phyloP scores from a whole-genome alignment of 441 rosid species.

The Populus hybrid region DNA sequence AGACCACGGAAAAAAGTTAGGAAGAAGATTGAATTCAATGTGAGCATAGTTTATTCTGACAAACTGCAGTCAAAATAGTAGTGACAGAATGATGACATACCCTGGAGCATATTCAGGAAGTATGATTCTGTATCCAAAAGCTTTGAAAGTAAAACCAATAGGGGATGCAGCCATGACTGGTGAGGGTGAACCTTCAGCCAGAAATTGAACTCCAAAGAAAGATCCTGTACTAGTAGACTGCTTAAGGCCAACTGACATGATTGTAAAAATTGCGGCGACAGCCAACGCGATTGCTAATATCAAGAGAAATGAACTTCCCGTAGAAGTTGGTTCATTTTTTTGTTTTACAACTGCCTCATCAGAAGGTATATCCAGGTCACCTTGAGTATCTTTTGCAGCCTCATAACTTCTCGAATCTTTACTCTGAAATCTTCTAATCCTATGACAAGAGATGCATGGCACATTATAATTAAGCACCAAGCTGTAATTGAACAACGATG shows the following conservation, averaged over 20 bases:
- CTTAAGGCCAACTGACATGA: constrained; percentile 37
- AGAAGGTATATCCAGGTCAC: constrained; percentile 22
- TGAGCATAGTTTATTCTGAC: not conserved
- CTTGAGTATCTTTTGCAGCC: constrained; percentile 22
- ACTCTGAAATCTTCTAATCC: constrained; percentile 23
- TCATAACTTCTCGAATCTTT: constrained; percentile 33
- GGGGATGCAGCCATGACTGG: constrained; percentile 34
- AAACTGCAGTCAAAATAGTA: not conserved
- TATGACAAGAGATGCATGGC: constrained; percentile 14
- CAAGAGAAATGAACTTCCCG: constrained; percentile 45
- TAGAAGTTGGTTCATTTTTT: constrained; percentile 11
- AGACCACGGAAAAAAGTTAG: not conserved
- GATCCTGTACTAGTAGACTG: constrained; percentile 36
- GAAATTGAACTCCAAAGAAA: constrained; percentile 46
- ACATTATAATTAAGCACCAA: not conserved
- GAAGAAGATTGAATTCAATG: not conserved
- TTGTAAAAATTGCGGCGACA: constrained; percentile 47
- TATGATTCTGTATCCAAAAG: constrained; percentile 63
- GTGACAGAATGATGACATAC: constrained; percentile 25
- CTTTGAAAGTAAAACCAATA: constrained; percentile 62
- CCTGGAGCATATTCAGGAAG: constrained; percentile 80
- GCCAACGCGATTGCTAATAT: constrained; percentile 52
- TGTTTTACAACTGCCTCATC: constrained; percentile 25
- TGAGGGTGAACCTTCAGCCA: constrained; percentile 49
- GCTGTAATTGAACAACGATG: not conserved